Evolutionary conservation across 257 asterid species (phyloP).

Genomic region (Gentiana dahurica): DNA sequence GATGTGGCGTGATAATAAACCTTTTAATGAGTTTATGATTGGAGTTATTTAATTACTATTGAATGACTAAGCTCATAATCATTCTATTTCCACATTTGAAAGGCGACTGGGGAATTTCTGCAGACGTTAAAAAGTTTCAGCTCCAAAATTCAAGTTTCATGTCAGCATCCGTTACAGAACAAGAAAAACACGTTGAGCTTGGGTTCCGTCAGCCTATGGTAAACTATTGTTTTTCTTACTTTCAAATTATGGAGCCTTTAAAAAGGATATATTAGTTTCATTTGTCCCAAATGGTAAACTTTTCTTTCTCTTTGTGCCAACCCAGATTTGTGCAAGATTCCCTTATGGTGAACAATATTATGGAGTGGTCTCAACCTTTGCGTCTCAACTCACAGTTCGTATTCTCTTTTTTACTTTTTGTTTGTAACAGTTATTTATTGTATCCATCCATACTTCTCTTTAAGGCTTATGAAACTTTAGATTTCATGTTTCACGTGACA

Average conservation of each 20-base stretch:
- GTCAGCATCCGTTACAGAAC: constrained; percentile 8
- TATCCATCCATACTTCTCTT: neutral
- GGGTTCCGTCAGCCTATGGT: constrained; percentile 18
- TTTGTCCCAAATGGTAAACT: neutral
- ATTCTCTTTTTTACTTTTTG: neutral
- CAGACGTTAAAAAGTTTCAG: constrained; percentile 11
- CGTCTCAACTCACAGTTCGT: constrained; percentile 40
- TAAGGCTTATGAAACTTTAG: neutral
- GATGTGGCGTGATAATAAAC: no score
- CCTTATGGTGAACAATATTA: constrained; percentile 43
- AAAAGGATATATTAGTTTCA: neutral
- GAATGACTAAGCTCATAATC: neutral
- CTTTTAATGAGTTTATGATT: no score
- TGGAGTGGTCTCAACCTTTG: constrained; percentile 34
- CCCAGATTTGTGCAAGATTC: constrained; percentile 41
- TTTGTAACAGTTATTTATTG: neutral
- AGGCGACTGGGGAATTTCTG: constrained; percentile 28
- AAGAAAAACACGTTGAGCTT: constrained; percentile 12
- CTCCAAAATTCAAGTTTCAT: constrained; percentile 8
- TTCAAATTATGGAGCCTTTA: neutral
- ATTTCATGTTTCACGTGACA: neutral
- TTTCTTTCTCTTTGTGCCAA: constrained; percentile 4
- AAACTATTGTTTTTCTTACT: neutral
- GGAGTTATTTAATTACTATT: no score
- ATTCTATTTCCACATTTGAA: constrained; percentile 3